Percentiles rank a stretch among this genome's conserved stretches.
Evolutionary conservation across 83 land plant species (phyloP).

Genomic region (Diphasiastrum complanatum): DNA sequence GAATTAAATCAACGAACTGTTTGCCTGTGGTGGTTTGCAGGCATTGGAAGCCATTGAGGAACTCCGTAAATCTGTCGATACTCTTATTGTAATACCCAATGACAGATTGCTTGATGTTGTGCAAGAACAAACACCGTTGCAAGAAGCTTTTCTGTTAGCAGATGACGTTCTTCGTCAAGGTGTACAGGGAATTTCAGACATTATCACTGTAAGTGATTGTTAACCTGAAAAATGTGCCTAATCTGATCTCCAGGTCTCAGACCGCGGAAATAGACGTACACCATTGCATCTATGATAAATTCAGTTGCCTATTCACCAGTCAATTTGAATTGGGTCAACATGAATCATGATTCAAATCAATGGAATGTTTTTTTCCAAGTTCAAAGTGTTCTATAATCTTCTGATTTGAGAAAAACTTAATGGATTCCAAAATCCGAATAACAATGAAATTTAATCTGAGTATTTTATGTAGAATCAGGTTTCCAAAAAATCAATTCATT

Average conservation of each 20-base stretch:
- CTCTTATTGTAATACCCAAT: slow-evolving; percentile 95
- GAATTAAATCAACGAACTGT: neutral
- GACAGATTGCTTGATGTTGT: slow-evolving; percentile 77
- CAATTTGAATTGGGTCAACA: neutral
- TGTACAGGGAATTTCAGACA: slow-evolving; percentile 94
- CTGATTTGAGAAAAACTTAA: neutral
- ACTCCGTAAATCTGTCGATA: slow-evolving; percentile 76
- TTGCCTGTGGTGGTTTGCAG: slow-evolving; percentile 27
- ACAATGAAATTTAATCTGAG: no score
- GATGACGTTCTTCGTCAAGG: slow-evolving; percentile 97
- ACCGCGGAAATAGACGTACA: neutral
- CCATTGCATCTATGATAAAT: neutral
- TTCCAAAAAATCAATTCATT: neutral
- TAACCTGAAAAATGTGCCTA: neutral
- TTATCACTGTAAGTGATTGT: slow-evolving; percentile 63
- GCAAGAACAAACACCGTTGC: slow-evolving; percentile 78
- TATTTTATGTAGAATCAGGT: neutral
- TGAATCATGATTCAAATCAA: no score
- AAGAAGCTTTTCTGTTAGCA: slow-evolving; percentile 89
- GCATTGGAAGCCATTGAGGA: slow-evolving; percentile 86
- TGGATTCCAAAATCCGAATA: no score
- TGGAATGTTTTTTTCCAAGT: no score
- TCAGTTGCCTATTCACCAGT: neutral
- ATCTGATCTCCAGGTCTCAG: neutral
- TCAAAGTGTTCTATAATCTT: neutral